Percentiles rank a stretch among this genome's conserved stretches.
Conservation (phyloP, 148 eudicot genomes). For the Rhododendron henanense region DNA sequence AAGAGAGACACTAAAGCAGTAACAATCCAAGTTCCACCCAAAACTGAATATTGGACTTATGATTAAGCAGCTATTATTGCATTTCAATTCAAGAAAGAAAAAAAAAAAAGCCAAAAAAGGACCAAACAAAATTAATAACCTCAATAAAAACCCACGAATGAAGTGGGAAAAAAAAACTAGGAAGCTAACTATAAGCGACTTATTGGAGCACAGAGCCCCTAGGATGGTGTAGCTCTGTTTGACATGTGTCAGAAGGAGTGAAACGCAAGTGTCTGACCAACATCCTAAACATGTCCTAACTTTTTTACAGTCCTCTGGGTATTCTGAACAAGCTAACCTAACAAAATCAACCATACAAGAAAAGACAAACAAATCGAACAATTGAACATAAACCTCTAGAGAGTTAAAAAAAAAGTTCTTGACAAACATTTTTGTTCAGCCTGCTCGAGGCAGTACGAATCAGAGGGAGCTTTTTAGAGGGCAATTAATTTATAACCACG, state of each 20-base stretch:
- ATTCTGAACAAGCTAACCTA: neutral
- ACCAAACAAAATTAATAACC: neutral
- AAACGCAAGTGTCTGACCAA: neutral
- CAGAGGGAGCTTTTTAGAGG: neutral
- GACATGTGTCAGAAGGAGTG: neutral
- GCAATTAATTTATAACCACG: too few species aligned
- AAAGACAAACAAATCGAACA: neutral
- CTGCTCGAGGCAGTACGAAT: neutral
- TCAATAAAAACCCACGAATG: neutral
- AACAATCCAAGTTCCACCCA: neutral
- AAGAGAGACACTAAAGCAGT: neutral
- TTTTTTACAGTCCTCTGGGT: neutral
- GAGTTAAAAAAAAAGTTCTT: neutral
- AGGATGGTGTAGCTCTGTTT: neutral
- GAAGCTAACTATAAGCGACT: neutral
- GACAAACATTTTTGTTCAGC: neutral
- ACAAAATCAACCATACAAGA: neutral
- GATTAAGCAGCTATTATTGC: neutral
- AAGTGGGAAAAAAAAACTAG: neutral
- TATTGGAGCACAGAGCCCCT: neutral
- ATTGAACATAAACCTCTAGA: neutral
- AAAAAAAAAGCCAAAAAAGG: too few species aligned
- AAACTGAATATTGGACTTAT: neutral
- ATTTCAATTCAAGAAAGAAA: neutral
- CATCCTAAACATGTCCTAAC: neutral